These are phyloP conservation scores for Sordariomycetes sp. DNA, from an alignment of 2,329 filamentous ascomycete genomes.

Conservation along the genomic window DNA sequence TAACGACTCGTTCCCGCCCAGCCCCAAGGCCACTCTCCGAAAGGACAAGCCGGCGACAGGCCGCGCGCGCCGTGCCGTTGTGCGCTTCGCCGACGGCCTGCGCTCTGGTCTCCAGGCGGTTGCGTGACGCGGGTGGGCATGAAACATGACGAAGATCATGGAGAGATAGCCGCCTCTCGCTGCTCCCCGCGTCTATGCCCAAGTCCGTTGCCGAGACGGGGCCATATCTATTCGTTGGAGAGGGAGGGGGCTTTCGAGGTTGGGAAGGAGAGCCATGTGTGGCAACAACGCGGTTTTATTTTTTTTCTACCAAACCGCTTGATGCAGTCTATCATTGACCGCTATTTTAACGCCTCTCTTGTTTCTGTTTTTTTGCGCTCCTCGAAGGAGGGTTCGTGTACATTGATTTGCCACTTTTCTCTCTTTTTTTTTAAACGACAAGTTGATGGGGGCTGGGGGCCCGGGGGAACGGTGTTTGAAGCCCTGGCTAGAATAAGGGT, in stretches of 20 bases:
- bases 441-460: neutral
- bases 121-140: conserved; percentile 18
- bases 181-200: neutral
- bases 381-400: neutral
- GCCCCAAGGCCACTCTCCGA: conserved; percentile 32
- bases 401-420: neutral
- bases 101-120: conserved; percentile 24
- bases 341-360: neutral
- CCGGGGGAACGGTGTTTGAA: neutral
- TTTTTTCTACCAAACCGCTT: neutral
- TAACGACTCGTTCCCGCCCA: conserved; percentile 19
- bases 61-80: conserved; percentile 25
- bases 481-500: neutral
- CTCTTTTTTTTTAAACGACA: neutral
- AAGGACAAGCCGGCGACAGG: conserved; percentile 27
- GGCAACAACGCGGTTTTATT: neutral
- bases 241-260: neutral
- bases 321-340: neutral
- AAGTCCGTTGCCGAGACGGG: neutral
- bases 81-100: conserved; percentile 29
- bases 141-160: neutral
- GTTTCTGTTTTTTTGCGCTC: neutral
- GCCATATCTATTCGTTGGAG: neutral
- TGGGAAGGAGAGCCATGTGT: neutral
- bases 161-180: neutral